These are phyloP conservation scores for Aspergillus tamarii DNA, from an alignment of 2,329 filamentous ascomycete species.

Conservation along the genomic window DNA sequence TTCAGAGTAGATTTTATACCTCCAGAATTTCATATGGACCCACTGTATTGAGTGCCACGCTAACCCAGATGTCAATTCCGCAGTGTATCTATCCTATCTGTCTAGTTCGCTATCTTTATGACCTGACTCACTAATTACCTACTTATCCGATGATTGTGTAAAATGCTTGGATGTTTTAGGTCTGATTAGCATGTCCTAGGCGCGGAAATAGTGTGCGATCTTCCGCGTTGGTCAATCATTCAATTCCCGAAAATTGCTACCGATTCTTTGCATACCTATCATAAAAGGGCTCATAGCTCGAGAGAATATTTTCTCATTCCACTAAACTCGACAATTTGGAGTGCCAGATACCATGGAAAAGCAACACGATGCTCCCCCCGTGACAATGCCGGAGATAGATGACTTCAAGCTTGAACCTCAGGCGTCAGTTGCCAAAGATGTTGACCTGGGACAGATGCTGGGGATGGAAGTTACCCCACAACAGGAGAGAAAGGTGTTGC, in stretches of 20 bases:
- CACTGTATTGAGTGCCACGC: neutral
- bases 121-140: neutral
- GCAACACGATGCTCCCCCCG: constrained; percentile 8
- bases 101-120: neutral
- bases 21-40: neutral
- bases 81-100: neutral
- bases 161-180: neutral
- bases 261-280: neutral
- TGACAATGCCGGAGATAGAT: constrained; percentile 17
- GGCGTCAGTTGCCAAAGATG: constrained; percentile 24
- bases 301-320: no score
- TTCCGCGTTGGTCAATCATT: neutral
- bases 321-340: neutral
- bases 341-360: constrained; percentile 24
- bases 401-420: constrained; percentile 21
- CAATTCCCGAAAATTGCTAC: constrained; percentile 2
- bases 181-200: neutral
- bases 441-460: constrained; percentile 31
- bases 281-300: neutral
- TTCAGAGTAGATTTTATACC: neutral
- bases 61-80: neutral
- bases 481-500: constrained; percentile 28
- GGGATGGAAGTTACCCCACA: constrained; percentile 28
- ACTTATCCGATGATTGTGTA: neutral
- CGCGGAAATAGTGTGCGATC: neutral